These are phyloP conservation scores for Fusarium sp. DNA, from an alignment of 2,329 filamentous ascomycete genomes.

Conservation along the genomic window DNA sequence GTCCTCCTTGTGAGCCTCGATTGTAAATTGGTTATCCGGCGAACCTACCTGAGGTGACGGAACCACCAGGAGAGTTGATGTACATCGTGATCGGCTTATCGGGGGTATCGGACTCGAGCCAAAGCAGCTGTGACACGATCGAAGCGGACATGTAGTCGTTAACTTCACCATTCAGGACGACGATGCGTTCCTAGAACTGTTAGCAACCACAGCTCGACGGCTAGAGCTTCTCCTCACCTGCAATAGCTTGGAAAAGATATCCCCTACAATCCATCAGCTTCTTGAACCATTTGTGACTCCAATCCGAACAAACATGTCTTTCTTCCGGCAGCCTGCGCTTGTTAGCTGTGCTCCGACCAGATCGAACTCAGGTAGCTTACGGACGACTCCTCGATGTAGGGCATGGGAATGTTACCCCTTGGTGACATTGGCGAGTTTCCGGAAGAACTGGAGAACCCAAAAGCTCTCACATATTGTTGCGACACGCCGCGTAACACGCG, in stretches of 20 bases:
- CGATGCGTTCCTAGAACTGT: constrained; percentile 78
- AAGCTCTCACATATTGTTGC: constrained; percentile 50
- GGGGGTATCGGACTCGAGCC: constrained; percentile 96
- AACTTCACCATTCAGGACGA: constrained; percentile 91
- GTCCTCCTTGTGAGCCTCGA: constrained; percentile 2
- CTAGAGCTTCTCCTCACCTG: constrained; percentile 60
- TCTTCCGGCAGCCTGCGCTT: constrained; percentile 75
- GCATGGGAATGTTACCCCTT: constrained; percentile 61
- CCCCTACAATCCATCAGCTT: constrained; percentile 61
- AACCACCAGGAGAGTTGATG: constrained; percentile 96
- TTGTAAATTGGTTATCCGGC: background rate
- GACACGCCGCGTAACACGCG: constrained; percentile 49
- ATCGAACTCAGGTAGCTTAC: constrained; percentile 40
- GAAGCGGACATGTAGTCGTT: constrained; percentile 92
- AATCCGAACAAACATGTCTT: constrained; percentile 70
- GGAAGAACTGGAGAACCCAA: constrained; percentile 53
- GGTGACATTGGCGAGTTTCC: constrained; percentile 40
- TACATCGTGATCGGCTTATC: constrained; percentile 97
- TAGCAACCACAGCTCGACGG: constrained; percentile 4
- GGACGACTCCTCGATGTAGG: constrained; percentile 62
- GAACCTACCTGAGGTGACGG: constrained; percentile 73
- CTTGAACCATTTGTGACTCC: background rate
- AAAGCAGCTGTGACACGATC: constrained; percentile 94
- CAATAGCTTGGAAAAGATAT: constrained; percentile 83
- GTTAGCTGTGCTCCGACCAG: constrained; percentile 38